Evolutionary conservation across 2,329 filamentous ascomycete genomes (phyloP).

Genomic region (Capronia coronata): DNA sequence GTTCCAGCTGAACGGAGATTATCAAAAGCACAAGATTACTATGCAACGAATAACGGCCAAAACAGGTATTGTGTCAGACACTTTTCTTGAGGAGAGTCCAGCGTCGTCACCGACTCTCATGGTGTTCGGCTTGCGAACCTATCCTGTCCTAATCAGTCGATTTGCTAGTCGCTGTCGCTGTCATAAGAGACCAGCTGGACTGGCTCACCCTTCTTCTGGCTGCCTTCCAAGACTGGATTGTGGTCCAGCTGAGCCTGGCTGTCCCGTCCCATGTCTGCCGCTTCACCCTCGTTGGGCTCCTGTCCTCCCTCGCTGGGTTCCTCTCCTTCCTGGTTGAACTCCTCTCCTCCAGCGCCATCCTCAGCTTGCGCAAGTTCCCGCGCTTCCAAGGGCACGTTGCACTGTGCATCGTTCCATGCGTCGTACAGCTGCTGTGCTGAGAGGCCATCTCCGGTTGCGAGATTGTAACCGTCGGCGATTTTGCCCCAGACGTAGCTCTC

Average conservation of each 20-base stretch:
- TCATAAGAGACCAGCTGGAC: not conserved
- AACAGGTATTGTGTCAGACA: not conserved
- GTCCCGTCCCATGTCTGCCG: no score
- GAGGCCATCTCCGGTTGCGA: not conserved
- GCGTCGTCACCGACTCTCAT: not conserved
- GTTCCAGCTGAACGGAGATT: no score
- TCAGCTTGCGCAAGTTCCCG: no score
- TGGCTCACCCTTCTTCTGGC: not conserved
- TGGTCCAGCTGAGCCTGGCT: no score
- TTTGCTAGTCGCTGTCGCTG: not conserved
- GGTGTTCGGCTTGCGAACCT: not conserved
- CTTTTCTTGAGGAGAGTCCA: not conserved
- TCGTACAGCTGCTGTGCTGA: not conserved
- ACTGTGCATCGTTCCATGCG: not conserved
- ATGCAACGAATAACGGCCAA: no score
- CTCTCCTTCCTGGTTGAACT: no score
- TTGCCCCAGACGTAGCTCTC: not conserved
- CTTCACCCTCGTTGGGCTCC: no score
- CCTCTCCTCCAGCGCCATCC: not conserved
- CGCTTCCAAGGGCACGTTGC: not conserved
- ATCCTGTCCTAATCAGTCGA: not conserved
- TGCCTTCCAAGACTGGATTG: no score
- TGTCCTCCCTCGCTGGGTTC: no score
- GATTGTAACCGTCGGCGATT: not conserved
- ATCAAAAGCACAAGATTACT: no score